Conservation (phyloP, 2,329 filamentous ascomycete genomes). For the Apiospora rasikravindrae region DNA sequence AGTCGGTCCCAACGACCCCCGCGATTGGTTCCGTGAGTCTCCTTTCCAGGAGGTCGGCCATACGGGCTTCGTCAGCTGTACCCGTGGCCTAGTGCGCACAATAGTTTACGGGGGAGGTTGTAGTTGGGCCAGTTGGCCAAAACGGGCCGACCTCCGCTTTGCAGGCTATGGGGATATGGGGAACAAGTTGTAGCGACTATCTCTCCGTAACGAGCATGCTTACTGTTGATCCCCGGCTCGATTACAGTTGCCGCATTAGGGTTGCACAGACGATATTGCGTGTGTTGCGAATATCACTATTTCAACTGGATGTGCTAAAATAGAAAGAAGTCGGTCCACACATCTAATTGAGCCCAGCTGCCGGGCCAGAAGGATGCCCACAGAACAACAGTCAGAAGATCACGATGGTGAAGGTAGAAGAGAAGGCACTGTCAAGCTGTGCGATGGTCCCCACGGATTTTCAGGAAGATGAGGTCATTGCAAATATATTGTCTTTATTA, state of each 20-base stretch:
- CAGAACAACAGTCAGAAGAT: background rate
- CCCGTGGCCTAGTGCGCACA: background rate
- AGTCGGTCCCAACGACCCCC: background rate
- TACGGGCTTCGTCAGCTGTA: background rate
- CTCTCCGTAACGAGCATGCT: background rate
- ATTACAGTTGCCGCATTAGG: background rate
- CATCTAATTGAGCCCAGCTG: background rate
- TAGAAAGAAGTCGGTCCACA: background rate
- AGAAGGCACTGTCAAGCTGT: background rate
- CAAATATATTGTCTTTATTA: background rate
- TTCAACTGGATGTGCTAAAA: background rate
- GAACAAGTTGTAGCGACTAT: background rate
- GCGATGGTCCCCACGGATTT: no score
- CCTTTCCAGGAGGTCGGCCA: background rate
- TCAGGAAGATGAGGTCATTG: background rate
- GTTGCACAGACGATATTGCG: background rate
- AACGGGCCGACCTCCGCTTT: conserved; percentile 9
- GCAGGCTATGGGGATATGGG: conserved; percentile 1
- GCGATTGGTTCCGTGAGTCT: background rate
- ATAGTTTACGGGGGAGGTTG: background rate
- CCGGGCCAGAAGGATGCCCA: no score
- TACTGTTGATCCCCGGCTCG: background rate
- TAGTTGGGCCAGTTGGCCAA: background rate
- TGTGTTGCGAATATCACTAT: background rate
- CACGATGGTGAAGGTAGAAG: background rate